Percentiles rank a stretch among this genome's conserved stretches.
Conservation (phyloP, 1,284 basidiomycete species). For the Limonomyces culmigenus region DNA sequence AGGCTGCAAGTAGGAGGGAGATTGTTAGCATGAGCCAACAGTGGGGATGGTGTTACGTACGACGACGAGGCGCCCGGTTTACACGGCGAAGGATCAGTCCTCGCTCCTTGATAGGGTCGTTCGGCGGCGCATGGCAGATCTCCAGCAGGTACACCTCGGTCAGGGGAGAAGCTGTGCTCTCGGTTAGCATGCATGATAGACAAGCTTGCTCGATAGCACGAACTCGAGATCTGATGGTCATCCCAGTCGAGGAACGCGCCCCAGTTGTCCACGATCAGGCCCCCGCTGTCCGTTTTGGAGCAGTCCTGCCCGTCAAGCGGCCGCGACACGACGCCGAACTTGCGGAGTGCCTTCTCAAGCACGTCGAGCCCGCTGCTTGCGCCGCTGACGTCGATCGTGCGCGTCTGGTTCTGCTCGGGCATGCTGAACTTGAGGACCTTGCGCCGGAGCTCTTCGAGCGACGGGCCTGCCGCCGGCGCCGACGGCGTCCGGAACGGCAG, state of each 20-base stretch:
- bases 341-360: conserved; percentile 72
- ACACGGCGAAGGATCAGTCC: conserved; percentile 48
- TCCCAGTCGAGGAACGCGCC: conserved; percentile 58
- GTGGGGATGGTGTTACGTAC: conserved; percentile 21
- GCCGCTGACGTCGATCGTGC: conserved; percentile 65
- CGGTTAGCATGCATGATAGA: conserved; percentile 2
- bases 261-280: conserved; percentile 76
- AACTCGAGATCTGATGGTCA: conserved; percentile 26
- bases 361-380: conserved; percentile 72
- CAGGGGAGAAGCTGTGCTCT: conserved; percentile 42
- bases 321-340: conserved; percentile 67
- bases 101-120: conserved; percentile 68
- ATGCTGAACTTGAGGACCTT: conserved; percentile 66
- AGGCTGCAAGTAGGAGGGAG: conserved; percentile 27
- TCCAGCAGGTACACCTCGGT: conserved; percentile 72
- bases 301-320: conserved; percentile 28
- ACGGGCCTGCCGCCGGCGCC: conserved; percentile 24
- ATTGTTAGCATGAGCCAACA: conserved; percentile 34
- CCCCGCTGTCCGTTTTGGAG: conserved; percentile 41
- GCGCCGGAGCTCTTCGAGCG: conserved; percentile 62
- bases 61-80: conserved; percentile 16
- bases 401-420: conserved; percentile 60
- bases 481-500: conserved; percentile 32
- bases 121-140: conserved; percentile 73
- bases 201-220: neutral